Percentiles rank a stretch among this genome's conserved stretches.
phyloP scores from a whole-genome alignment of 2,329 filamentous ascomycete genomes.

The Aspergillus texensis region DNA sequence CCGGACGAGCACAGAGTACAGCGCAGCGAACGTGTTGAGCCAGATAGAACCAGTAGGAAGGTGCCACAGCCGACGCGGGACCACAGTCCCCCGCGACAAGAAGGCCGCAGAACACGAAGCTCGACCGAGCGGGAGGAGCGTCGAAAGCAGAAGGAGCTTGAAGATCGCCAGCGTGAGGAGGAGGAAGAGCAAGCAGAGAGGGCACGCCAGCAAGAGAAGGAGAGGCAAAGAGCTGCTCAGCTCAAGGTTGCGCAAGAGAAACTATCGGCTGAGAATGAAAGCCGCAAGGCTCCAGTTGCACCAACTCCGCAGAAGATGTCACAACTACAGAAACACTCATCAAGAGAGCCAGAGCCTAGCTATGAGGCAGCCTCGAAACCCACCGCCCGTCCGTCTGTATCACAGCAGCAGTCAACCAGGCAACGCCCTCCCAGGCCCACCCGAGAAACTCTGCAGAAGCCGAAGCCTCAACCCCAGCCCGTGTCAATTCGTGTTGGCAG shows the following conservation, averaged over 20 bases:
- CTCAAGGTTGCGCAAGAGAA: constrained; percentile 31
- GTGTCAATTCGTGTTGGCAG: constrained; percentile 54
- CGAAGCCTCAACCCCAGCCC: constrained; percentile 50
- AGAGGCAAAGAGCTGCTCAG: constrained; percentile 28
- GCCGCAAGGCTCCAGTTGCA: constrained; percentile 25
- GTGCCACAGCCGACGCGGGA: constrained; percentile 25
- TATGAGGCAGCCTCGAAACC: constrained; percentile 32
- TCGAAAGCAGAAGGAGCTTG: constrained; percentile 37
- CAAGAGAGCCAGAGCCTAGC: constrained; percentile 35
- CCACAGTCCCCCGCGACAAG: constrained; percentile 37
- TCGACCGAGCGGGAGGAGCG: constrained; percentile 59
- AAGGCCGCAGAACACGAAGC: constrained; percentile 57
- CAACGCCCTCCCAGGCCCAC: constrained; percentile 47
- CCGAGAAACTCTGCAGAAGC: constrained; percentile 46
- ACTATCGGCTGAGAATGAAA: constrained; percentile 37
- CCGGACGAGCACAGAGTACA: constrained; percentile 39
- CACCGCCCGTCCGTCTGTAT: constrained; percentile 23
- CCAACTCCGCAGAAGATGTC: constrained; percentile 31
- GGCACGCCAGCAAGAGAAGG: constrained; percentile 10
- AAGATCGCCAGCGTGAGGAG: constrained; percentile 40
- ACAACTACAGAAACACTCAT: constrained; percentile 30
- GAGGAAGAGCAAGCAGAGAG: constrained; percentile 27
- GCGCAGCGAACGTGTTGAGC: constrained; percentile 29
- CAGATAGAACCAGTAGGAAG: constrained; percentile 24
- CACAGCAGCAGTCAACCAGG: constrained; percentile 30